Base-by-base conservation (phyloP, 2,329 filamentous ascomycete species). In the Colletotrichum nymphaeae region DNA sequence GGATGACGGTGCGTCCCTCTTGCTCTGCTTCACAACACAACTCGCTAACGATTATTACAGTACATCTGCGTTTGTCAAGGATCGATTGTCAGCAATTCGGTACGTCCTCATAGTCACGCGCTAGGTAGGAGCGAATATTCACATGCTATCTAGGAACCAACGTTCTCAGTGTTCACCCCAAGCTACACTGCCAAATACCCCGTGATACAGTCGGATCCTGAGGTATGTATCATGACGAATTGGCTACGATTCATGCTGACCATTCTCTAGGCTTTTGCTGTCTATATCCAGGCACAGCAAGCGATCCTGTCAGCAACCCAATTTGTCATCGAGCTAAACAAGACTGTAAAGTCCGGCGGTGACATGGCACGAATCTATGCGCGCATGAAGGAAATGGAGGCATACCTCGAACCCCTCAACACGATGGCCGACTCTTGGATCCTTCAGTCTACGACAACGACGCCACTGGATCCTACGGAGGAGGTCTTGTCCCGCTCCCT, bases 21-120 rank as follows among this genome's bases (percentile, higher is more conserved):
- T 46, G 11, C 14, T 63, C 30, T 9, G 30, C 2, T 14, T 12
- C 26, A 56, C 22, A 26, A 28, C 22, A 22, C 11, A 28, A 4
- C 7, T 35, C 7, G 24, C 55, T 72, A 24, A 67, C 55, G 24
- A 26, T 14, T 4, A 24, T 5, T 9, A 3, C 32, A 86, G 80
- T 89, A 88, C 71, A 83, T 88, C 19, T 85, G 83, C 71, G 84
- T 85, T 5, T 87, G 86, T 55, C 87, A 89, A 76, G 85, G 83
- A 12, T 84, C 86, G 1, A 88, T 89, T 66, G 85, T 88, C 26
- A 87, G 85, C 78, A 87, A 86, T 68, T 84, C 83, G 74, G 85
- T 86, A 81, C 74, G 81, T 74, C 19, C 46, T 26, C 26, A 16
- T 4, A 24, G 19, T 22, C 26, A 24, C 14, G 9, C 11, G 12